A percentile compares a stretch with the other conserved stretches of the same genome.
Conservation (phyloP, 129 eudicot species). For the Chrysanthemum makinoi region DNA sequence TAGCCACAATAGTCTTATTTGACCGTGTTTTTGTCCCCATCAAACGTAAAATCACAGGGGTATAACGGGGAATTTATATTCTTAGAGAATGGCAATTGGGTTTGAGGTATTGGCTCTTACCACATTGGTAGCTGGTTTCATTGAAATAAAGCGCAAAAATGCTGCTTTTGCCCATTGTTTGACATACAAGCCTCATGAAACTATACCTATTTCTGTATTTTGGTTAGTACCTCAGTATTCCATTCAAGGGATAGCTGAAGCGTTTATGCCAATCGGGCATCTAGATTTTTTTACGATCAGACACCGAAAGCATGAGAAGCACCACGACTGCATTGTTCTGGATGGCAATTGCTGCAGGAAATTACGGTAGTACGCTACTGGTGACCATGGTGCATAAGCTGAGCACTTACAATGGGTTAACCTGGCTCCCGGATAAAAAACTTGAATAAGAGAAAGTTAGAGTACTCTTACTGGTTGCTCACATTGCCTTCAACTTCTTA, state of each 20-base stretch:
- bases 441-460: conserved; percentile 71
- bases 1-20: conserved; percentile 57
- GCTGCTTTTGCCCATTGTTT: conserved; percentile 51
- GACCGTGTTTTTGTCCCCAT: conserved; percentile 69
- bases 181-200: conserved; percentile 36
- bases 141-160: conserved; percentile 60
- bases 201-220: conserved; percentile 52
- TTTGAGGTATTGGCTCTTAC: conserved; percentile 59
- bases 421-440: conserved; percentile 84
- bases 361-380: conserved; percentile 64
- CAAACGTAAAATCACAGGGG: conserved; percentile 51
- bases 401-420: conserved; percentile 52
- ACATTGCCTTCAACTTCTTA: conserved; percentile 62
- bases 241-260: conserved; percentile 85
- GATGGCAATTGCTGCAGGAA: conserved; percentile 76
- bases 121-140: conserved; percentile 69
- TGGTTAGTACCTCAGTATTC: conserved; percentile 35
- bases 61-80: conserved; percentile 67
- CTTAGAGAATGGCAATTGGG: conserved; percentile 83
- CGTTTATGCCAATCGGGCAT: conserved; percentile 87
- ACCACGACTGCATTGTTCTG: conserved; percentile 78
- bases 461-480: conserved; percentile 73
- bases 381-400: conserved; percentile 64
- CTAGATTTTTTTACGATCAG: conserved; percentile 90
- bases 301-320: conserved; percentile 94